Conservation (phyloP, 2,329 filamentous ascomycete genomes). For the Colletotrichum incanum region DNA sequence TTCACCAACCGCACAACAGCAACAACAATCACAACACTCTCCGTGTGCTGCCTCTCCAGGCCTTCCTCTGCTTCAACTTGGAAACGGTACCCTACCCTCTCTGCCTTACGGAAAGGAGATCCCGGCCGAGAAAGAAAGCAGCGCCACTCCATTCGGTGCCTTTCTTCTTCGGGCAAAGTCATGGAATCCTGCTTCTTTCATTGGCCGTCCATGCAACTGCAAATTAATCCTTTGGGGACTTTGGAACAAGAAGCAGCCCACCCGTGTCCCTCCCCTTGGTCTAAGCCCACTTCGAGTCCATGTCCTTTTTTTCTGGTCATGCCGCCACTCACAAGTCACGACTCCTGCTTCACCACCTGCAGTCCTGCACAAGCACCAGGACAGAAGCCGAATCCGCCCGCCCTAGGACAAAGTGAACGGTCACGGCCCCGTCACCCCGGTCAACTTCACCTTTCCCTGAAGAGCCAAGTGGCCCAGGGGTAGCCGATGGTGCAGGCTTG, state of each 20-base stretch:
- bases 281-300: slow-evolving; percentile 14
- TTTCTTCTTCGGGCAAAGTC: slow-evolving; percentile 38
- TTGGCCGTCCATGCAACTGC: slow-evolving; percentile 21
- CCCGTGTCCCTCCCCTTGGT: neutral
- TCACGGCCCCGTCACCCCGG: slow-evolving; percentile 19
- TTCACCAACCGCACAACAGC: neutral
- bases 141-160: slow-evolving; percentile 32
- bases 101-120: slow-evolving; percentile 39
- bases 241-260: slow-evolving; percentile 8
- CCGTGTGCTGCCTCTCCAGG: neutral
- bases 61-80: neutral
- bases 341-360: neutral
- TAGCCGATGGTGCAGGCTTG: slow-evolving; percentile 31
- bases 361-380: slow-evolving; percentile 4
- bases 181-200: slow-evolving; percentile 14
- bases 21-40: neutral
- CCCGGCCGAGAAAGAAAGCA: slow-evolving; percentile 29
- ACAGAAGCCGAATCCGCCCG: neutral
- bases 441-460: slow-evolving; percentile 19
- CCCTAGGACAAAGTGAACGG: slow-evolving; percentile 7
- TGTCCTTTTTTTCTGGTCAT: slow-evolving; percentile 11
- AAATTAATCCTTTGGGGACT: slow-evolving; percentile 35
- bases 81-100: neutral
- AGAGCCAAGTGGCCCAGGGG: slow-evolving; percentile 32
- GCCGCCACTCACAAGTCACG: slow-evolving; percentile 17